Evolutionary conservation across 208 protist species (phyloP).

Genomic region (Leishmania gerbilli): DNA sequence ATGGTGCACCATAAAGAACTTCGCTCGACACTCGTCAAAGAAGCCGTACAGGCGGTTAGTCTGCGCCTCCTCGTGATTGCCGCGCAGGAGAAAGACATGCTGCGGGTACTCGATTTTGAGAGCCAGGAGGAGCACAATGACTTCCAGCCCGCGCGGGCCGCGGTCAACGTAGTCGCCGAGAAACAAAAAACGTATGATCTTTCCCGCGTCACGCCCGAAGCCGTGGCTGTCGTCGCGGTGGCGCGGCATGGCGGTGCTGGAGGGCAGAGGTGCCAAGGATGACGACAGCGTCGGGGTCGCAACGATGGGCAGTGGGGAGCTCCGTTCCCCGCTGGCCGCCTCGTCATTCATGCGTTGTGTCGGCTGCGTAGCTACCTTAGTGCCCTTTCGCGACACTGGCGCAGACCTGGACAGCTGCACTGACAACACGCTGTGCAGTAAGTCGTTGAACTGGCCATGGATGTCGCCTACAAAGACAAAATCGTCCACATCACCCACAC

Average conservation of each 20-base stretch:
- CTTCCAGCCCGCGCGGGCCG: constrained; percentile 83
- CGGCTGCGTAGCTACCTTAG: background rate
- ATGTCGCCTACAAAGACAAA: constrained; percentile 87
- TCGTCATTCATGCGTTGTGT: background rate
- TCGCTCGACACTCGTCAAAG: constrained; percentile 75
- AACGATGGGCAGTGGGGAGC: background rate
- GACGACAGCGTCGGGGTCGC: background rate
- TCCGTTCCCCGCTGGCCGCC: background rate
- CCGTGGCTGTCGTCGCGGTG: constrained; percentile 11
- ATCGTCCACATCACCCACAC: constrained; percentile 47
- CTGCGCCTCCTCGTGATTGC: constrained; percentile 92
- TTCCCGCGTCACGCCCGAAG: constrained; percentile 2
- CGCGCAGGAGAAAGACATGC: constrained; percentile 86
- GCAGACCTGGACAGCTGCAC: constrained; percentile 51
- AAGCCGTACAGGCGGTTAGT: constrained; percentile 88
- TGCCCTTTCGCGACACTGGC: constrained; percentile 5
- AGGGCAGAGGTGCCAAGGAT: background rate
- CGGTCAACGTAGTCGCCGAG: constrained; percentile 98
- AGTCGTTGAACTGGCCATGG: constrained; percentile 86
- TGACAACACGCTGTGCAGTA: constrained; percentile 63
- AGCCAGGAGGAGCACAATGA: constrained; percentile 79
- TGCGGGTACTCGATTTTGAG: constrained; percentile 88
- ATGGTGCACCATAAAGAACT: constrained; percentile 36
- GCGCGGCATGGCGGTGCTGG: background rate
- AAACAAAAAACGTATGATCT: constrained; percentile 92